Conservation (phyloP, 169 alveolate species). For the Plasmodium cynomolgi region DNA sequence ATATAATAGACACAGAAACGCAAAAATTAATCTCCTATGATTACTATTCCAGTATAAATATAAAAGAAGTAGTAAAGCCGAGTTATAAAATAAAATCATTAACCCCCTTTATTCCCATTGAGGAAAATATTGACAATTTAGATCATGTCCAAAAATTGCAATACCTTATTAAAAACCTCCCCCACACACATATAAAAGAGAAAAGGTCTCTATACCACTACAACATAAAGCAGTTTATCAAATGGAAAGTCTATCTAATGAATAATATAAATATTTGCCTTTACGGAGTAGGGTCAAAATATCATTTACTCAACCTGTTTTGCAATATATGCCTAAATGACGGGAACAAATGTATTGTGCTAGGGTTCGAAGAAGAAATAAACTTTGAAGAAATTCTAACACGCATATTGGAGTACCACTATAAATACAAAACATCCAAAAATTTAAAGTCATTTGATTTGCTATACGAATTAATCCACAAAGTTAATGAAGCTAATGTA, state of each 20-base stretch:
- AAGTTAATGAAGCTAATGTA: conserved; percentile 42
- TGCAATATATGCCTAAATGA: conserved; percentile 57
- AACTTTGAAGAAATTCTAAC: conserved; percentile 60
- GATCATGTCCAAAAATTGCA: conserved; percentile 64
- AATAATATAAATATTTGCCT: conserved; percentile 64
- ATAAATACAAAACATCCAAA: conserved; percentile 42
- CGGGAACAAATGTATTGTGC: conserved; percentile 51
- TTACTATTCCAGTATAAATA: conserved; percentile 60
- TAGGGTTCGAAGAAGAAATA: conserved; percentile 61
- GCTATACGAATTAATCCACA: conserved; percentile 42
- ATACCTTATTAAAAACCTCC: conserved; percentile 44
- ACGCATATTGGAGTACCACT: conserved; percentile 59
- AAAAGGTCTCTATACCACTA: conserved; percentile 63
- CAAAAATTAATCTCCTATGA: conserved; percentile 63
- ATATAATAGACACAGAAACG: conserved; percentile 38
- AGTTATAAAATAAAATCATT: conserved; percentile 57
- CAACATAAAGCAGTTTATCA: conserved; percentile 53
- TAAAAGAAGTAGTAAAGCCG: conserved; percentile 53
- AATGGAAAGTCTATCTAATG: conserved; percentile 67
- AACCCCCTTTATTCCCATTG: conserved; percentile 47
- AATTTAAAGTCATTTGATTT: conserved; percentile 57
- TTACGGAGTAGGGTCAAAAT: conserved; percentile 65
- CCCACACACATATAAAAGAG: conserved; percentile 59
- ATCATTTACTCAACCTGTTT: conserved; percentile 54
- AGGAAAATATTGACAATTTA: conserved; percentile 44